Conservation (phyloP, 805 yeast genomes). For the Metschnikowia peoriensis region DNA sequence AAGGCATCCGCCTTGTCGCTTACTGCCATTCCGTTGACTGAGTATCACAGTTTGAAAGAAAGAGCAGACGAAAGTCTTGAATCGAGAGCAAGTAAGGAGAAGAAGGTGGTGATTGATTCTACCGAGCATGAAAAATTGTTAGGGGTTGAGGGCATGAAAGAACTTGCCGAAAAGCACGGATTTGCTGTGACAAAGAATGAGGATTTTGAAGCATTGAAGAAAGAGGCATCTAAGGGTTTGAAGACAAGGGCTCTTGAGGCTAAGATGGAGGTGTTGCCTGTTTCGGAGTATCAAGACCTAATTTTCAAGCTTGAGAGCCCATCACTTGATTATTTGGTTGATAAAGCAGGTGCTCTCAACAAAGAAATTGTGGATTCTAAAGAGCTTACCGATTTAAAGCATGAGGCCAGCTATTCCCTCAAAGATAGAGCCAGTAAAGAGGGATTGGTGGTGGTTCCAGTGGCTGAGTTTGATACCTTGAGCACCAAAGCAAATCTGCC, state of each 20-base stretch:
- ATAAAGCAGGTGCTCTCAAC: constrained; percentile 6
- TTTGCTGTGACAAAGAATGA: constrained; percentile 1
- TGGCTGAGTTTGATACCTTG: constrained; percentile 13
- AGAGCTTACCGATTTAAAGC: constrained; percentile 15
- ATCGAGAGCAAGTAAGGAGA: constrained; percentile 9
- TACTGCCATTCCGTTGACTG: constrained; percentile 11
- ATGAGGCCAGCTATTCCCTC: constrained; percentile 11
- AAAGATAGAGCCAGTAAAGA: constrained; percentile 20
- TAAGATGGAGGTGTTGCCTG: constrained; percentile 10
- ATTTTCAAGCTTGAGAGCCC: not conserved
- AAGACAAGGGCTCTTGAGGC: constrained; percentile 11
- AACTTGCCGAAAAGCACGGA: constrained; percentile 9
- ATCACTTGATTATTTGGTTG: constrained; percentile 4
- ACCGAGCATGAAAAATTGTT: constrained; percentile 1
- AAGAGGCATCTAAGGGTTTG: constrained; percentile 9
- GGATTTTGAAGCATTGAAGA: constrained; percentile 8
- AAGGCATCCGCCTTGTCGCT: constrained; percentile 12
- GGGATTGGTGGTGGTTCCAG: constrained; percentile 15
- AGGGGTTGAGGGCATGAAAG: constrained; percentile 7
- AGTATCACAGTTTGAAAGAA: constrained; percentile 7
- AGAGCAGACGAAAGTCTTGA: constrained; percentile 9
- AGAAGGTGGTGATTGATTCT: constrained; percentile 7
- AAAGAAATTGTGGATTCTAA: constrained; percentile 11
- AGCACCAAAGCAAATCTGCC: constrained; percentile 13
- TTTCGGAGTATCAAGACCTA: constrained; percentile 5